Evolutionary conservation across 1,284 basidiomycete species (phyloP), one percentile per base, ranked within the genome.

Genomic region (Boletus calvinii): DNA sequence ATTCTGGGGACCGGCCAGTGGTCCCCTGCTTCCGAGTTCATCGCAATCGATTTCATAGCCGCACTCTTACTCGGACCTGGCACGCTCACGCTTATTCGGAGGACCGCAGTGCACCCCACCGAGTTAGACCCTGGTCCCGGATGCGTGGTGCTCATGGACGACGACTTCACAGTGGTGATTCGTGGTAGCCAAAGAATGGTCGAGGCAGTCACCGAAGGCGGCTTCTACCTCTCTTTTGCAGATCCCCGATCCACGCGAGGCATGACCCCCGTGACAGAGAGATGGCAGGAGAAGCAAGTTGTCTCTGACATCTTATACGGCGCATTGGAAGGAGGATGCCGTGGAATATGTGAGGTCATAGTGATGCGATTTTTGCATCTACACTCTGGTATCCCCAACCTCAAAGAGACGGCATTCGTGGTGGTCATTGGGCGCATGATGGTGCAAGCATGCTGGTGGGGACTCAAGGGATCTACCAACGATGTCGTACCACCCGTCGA

Each of bases 141-240:
- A 22, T 63, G 48, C 24, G 56, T 48, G 2, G 56, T 62, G 15
- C 56, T 63, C 32, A 51, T 61, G 48, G 59, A 61, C 17, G 59
- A 63, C 24, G 48, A 61, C 15, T 32, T 59, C 9, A 48, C 44
- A 2, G 39, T 59, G 24, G 59, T 63, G 26, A 43, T 63, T 37
- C 51, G 48, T 9, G 59, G 59, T 1, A 59, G 52, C 15, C 59
- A 61, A 29, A 41, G 48, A 11, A 46, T 52, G 2, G 46, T 61
- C 7, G 59, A 61, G 4, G 59, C 59, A 6, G n/a, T 63, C 46
- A 56, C 52, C 1, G 59, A 59, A 41, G 56, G 61, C 13, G 52
- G 59, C 18, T 61, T 61, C 37, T 52, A 56, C 26, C 51, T 63
- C 32, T 61, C 59, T n/a, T 58, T 61, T 26, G 3, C 48, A 35